Base-by-base conservation (phyloP, 2,329 filamentous ascomycete species). In the Setomelanomma holmii region DNA sequence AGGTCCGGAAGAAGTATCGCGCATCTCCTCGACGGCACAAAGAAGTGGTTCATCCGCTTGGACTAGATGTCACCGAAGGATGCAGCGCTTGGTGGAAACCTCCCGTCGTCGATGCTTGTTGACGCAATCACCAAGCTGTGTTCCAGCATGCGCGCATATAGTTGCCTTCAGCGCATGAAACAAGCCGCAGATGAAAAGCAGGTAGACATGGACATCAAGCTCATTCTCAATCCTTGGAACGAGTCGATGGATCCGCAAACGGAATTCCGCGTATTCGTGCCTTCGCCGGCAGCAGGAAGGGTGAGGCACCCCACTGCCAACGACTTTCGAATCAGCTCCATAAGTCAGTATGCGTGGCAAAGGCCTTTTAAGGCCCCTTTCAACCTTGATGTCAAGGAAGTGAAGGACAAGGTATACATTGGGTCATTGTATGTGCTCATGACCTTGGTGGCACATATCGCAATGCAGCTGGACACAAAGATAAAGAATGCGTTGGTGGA, bases 221-320 rank as follows among this genome's bases (percentile, higher is more conserved):
- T 80, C 3, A 76, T 74, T 49, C 75, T 80, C 55, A 58, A 79
- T 10, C 75, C 75, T 0, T 82, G 77, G 63, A 66, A 80, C 40
- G 51, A 50, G 4, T 60, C 58, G n/a, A 80, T 82, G 71, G 57
- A 64, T 40, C 64, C 66, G 0, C 68, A 60, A 6, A 60, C 63
- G 1, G 76, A 81, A 56, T 81, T 78, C 56, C 72, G 78, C 11
- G 75, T 78, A 3, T 80, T 79, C 58, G 81, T 78, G 47, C 66
- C 72, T 2, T 76, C 78, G 1, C 61, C 57, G 21, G 49, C 46
- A n/a, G 58, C 58, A 11, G 35, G 40, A 16, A 33, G n/a, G 10
- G 7, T 30, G 40, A 19, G 20, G 8, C 4, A 5, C 12, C 14
- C 12, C 1, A 27, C 47, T 10, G 23, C 11, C n/a, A 19, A 17